Evolutionary conservation across 768 basidiomycete genomes (phyloP), one percentile per base, ranked within the genome.

Genomic region (Hypsizygus marmoreus): DNA sequence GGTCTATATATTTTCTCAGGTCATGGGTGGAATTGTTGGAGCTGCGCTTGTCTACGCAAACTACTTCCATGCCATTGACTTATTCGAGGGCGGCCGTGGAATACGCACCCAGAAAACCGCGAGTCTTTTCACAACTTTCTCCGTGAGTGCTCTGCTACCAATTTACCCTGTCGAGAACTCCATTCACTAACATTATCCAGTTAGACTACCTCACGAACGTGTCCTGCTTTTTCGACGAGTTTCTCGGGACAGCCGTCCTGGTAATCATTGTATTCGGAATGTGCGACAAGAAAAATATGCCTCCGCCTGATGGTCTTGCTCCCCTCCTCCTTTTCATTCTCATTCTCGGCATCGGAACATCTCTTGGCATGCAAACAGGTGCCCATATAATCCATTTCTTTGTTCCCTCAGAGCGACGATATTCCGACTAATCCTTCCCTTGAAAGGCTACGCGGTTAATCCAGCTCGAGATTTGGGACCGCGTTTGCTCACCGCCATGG

Each of bases 41-140:
- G 79, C 77, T 14, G 77, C 75, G 6, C 64, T 84, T 19, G 64
- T 82, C 17, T 88, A 87, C 57, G 84, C 74, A 5, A 82, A 82
- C 59, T 88, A 86, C 56, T 76, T 79, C 58, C 80, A 85, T 56
- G 85, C 84, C 25, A 85, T 90, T 53, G 74, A 80, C 56, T 55
- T 84, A 32, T 74, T 73, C 49, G 86, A 88, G 59, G 84, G 85
- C 17, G 81, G 80, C 3, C 45, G 62, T 13, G 61, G 68, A 32
- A 59, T 80, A 19, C 75, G 84, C 14, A 85, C 81, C 3, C 68
- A 82, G 50, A 55, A 54, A 40, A 85, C 86, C 0, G 86, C 77
- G 4, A 59, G 69, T 28, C 64, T 85, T 39, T 84, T 88, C 49
- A 72, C 69, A 3, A 85, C 84, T 0, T 82, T 76, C 50, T 74